Percentiles rank a stretch among this genome's conserved stretches.
phyloP scores from a whole-genome alignment of 2,329 filamentous ascomycete genomes.

The Fusarium musae region DNA sequence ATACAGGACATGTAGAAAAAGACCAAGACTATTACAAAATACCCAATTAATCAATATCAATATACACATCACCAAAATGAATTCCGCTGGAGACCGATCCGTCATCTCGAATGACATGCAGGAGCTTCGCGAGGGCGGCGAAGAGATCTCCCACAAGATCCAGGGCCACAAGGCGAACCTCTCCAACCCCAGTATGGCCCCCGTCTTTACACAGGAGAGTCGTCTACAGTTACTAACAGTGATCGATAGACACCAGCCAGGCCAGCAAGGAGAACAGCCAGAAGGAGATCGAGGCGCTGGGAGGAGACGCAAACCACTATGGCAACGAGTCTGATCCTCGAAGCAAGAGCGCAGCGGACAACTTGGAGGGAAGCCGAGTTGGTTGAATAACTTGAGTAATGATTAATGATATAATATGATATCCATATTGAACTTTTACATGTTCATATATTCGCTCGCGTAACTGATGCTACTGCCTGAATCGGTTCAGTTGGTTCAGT shows the following conservation, averaged over 20 bases:
- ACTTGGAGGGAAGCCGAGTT: constrained; percentile 52
- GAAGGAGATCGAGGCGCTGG: constrained; percentile 54
- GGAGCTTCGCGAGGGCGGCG: constrained; percentile 48
- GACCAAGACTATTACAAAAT: background rate
- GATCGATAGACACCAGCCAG: constrained; percentile 54
- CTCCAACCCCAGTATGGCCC: constrained; percentile 55
- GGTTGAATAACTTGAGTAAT: background rate
- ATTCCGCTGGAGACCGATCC: constrained; percentile 53
- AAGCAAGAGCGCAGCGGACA: constrained; percentile 54
- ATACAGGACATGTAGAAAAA: background rate
- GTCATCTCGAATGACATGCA: constrained; percentile 56
- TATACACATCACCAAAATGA: constrained; percentile 17
- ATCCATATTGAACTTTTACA: background rate
- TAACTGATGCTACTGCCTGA: background rate
- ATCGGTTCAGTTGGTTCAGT: background rate
- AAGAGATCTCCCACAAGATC: constrained; percentile 44
- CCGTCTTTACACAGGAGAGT: background rate
- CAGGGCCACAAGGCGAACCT: constrained; percentile 60
- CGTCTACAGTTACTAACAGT: background rate
- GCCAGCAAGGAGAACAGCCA: constrained; percentile 57
- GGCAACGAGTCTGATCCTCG: constrained; percentile 54
- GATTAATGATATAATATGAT: background rate
- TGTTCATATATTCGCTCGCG: background rate
- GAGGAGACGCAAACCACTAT: constrained; percentile 57
- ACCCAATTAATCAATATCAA: background rate